A percentile compares a stretch with the other conserved stretches of the same genome.
These are phyloP conservation scores for Metschnikowia lochheadii DNA, from an alignment of 805 yeast genomes.

Conservation along the genomic window DNA sequence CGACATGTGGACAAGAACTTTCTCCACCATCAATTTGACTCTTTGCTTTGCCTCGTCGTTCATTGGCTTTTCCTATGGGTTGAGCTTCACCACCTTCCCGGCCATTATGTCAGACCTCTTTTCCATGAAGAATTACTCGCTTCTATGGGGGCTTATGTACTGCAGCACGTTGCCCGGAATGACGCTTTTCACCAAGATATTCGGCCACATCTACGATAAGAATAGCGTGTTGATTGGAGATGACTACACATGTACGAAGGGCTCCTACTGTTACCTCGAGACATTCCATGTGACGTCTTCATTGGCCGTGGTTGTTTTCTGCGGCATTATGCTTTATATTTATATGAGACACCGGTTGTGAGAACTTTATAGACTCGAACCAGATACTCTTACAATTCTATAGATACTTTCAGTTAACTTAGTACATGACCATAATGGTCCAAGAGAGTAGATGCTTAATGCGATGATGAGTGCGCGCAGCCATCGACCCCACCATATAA, in stretches of 20 bases:
- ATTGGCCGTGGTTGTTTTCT: constrained; percentile 20
- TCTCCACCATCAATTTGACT: constrained; percentile 16
- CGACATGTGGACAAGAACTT: constrained; percentile 8
- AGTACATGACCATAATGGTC: no score
- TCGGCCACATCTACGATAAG: constrained; percentile 28
- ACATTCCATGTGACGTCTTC: constrained; percentile 27
- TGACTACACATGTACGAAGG: constrained; percentile 20
- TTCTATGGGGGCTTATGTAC: constrained; percentile 33
- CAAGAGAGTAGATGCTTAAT: background rate
- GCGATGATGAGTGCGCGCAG: background rate
- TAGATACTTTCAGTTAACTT: no score
- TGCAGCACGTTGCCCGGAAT: constrained; percentile 31
- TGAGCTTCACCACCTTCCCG: constrained; percentile 32
- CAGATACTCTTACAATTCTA: background rate
- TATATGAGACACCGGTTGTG: constrained; percentile 1
- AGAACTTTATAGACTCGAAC: background rate
- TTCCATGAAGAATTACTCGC: constrained; percentile 30
- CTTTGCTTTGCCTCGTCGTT: constrained; percentile 24
- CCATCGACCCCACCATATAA: background rate
- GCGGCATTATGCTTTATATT: constrained; percentile 14
- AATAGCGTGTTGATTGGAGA: constrained; percentile 21
- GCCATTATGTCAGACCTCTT: constrained; percentile 32
- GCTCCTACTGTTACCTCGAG: constrained; percentile 26
- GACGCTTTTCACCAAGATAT: constrained; percentile 29
- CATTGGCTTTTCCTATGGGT: constrained; percentile 35